A percentile compares a stretch with the other conserved stretches of the same genome.
phyloP scores from a whole-genome alignment of 768 basidiomycete genomes.

The Lyophyllum shimeji region DNA sequence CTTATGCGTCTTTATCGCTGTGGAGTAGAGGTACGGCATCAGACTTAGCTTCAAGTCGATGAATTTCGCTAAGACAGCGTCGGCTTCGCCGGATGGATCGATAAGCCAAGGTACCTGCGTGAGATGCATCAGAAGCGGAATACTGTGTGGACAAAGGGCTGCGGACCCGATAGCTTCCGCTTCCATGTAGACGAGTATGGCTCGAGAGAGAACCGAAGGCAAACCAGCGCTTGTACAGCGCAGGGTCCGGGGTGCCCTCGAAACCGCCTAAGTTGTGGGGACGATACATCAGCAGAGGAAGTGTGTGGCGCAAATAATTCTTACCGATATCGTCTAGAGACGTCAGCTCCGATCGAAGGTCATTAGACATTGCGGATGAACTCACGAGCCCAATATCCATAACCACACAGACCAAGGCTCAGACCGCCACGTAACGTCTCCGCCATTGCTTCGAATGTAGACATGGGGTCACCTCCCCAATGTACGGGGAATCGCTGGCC shows the following conservation, averaged over 20 bases:
- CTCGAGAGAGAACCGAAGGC: conserved; percentile 38
- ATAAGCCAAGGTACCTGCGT: conserved; percentile 43
- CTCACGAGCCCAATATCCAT: conserved; percentile 41
- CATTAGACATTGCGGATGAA: background rate
- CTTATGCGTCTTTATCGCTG: conserved; percentile 28
- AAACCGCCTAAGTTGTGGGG: conserved; percentile 19
- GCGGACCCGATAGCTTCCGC: conserved; percentile 43
- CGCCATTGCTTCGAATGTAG: conserved; percentile 48
- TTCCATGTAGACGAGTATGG: conserved; percentile 47
- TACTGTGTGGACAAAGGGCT: no score
- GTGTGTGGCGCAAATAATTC: conserved; percentile 15
- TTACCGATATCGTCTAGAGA: conserved; percentile 41
- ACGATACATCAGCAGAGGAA: background rate
- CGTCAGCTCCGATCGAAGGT: background rate
- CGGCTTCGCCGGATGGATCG: conserved; percentile 35
- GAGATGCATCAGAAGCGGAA: background rate
- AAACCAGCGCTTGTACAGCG: conserved; percentile 46
- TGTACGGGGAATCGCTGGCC: conserved; percentile 42
- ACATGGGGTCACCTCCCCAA: conserved; percentile 48
- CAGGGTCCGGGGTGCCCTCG: conserved; percentile 37
- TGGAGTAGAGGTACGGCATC: conserved; percentile 43
- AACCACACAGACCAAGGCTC: conserved; percentile 41
- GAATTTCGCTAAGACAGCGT: conserved; percentile 35
- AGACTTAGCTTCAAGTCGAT: conserved; percentile 41
- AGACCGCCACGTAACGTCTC: conserved; percentile 46